These are phyloP conservation scores for Malbranchea zuffiana DNA, from an alignment of 2,329 filamentous ascomycete species.

Conservation along the genomic window DNA sequence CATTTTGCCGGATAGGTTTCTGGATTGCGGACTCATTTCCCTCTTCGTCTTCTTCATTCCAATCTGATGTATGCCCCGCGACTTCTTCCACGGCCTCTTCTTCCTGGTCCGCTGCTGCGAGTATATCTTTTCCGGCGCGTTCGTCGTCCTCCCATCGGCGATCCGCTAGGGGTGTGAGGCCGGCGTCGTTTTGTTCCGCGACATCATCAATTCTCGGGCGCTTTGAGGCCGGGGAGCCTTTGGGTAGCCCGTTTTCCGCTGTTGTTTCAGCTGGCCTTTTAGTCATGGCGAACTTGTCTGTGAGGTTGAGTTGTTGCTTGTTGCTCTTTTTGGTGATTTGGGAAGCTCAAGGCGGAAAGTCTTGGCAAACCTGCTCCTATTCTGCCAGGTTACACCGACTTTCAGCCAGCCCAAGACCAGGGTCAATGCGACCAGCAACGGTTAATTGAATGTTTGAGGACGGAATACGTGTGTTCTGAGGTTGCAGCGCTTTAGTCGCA, in stretches of 20 bases:
- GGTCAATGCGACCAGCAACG: too few relatives aligned
- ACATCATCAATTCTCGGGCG: conserved; percentile 30
- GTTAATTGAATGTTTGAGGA: too few relatives aligned
- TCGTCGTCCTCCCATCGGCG: conserved; percentile 28
- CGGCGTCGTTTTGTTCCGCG: conserved; percentile 6
- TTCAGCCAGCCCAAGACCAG: too few relatives aligned
- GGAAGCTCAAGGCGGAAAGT: too few relatives aligned
- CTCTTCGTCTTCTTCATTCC: conserved; percentile 24
- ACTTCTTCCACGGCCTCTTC: conserved; percentile 37
- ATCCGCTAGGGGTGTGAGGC: conserved; percentile 15
- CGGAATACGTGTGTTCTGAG: too few relatives aligned
- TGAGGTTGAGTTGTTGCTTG: too few relatives aligned
- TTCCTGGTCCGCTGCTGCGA: conserved; percentile 61
- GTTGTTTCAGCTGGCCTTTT: conserved; percentile 38
- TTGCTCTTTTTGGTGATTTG: too few relatives aligned
- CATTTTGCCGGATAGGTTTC: conserved; percentile 52
- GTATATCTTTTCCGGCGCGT: conserved; percentile 26
- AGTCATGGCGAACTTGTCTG: conserved; percentile 32
- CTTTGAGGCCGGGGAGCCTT: conserved; percentile 36
- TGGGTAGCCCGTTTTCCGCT: conserved; percentile 26
- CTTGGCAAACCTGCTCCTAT: too few relatives aligned
- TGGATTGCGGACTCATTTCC: conserved; percentile 29
- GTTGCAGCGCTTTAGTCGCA: too few relatives aligned
- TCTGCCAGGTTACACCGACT: too few relatives aligned
- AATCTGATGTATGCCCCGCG: conserved; percentile 17